Evolutionary conservation across 2,329 filamentous ascomycete species (phyloP).

Genomic region (Cladosporium sp.): DNA sequence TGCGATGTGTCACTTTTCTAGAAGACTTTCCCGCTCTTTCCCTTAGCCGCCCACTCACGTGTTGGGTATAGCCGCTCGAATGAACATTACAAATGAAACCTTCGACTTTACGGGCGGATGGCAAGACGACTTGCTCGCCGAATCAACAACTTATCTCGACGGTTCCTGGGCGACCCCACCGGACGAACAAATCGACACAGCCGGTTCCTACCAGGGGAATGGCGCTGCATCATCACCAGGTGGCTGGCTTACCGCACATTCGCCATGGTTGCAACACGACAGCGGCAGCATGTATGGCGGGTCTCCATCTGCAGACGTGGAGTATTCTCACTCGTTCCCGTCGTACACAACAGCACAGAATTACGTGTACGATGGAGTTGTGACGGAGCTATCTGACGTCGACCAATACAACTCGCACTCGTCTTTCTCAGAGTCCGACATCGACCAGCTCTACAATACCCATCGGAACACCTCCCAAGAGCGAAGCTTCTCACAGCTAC

Average conservation of each 20-base stretch:
- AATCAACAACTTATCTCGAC: background rate
- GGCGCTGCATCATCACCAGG: background rate
- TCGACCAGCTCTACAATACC: background rate
- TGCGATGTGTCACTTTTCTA: slow-evolving; percentile 12
- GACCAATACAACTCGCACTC: slow-evolving; percentile 1
- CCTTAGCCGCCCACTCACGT: background rate
- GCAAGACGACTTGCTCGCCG: background rate
- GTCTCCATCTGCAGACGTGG: background rate
- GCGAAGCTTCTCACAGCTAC: background rate
- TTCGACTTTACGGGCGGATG: slow-evolving; percentile 6
- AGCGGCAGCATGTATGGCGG: background rate
- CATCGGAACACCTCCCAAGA: background rate
- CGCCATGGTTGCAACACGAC: slow-evolving; percentile 1
- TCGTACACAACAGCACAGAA: background rate
- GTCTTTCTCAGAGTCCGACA: slow-evolving; percentile 1
- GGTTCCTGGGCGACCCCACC: background rate
- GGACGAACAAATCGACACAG: slow-evolving; percentile 7
- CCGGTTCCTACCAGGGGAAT: background rate
- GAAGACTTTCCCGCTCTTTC: background rate
- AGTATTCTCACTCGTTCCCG: background rate
- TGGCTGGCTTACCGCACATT: slow-evolving; percentile 1
- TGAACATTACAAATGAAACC: slow-evolving; percentile 14
- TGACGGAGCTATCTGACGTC: slow-evolving; percentile 1
- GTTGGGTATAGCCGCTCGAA: background rate
- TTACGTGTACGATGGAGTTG: background rate